Percentiles rank a stretch among this genome's conserved stretches.
Evolutionary conservation across 2,329 filamentous ascomycete genomes (phyloP).

Genomic region (Diaporthe velutina): DNA sequence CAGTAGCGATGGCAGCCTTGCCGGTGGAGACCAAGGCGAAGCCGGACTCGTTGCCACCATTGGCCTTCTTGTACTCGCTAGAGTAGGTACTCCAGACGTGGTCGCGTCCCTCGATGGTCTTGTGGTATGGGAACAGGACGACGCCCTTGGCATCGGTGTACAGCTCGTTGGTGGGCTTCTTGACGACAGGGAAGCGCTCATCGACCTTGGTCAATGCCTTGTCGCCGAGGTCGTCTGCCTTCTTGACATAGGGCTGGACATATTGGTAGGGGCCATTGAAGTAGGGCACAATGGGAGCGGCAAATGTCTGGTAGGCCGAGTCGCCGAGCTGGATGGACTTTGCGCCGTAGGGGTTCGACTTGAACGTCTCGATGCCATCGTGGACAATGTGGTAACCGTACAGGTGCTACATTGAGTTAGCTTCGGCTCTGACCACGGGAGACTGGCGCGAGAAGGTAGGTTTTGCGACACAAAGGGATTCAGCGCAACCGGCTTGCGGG

Average conservation of each 20-base stretch:
- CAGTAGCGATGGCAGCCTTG: slow-evolving; percentile 64
- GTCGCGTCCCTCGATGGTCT: slow-evolving; percentile 72
- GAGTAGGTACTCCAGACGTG: slow-evolving; percentile 70
- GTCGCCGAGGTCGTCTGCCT: slow-evolving; percentile 83
- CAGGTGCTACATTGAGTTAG: slow-evolving; percentile 73
- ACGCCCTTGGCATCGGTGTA: slow-evolving; percentile 73
- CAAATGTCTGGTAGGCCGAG: slow-evolving; percentile 81
- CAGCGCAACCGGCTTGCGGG: not conserved
- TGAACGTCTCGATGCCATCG: slow-evolving; percentile 83
- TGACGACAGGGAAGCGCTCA: slow-evolving; percentile 77
- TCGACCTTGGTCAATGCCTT: slow-evolving; percentile 79
- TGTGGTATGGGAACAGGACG: slow-evolving; percentile 72
- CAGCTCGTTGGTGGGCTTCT: slow-evolving; percentile 80
- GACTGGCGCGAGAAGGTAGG: not conserved
- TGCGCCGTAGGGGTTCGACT: slow-evolving; percentile 84
- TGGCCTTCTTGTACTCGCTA: slow-evolving; percentile 72
- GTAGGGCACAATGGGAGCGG: slow-evolving; percentile 83
- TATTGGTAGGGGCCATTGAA: slow-evolving; percentile 84
- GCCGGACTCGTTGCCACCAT: slow-evolving; percentile 63
- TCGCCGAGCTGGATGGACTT: slow-evolving; percentile 83
- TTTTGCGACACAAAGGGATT: not conserved
- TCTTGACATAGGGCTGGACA: slow-evolving; percentile 85
- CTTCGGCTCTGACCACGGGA: not conserved
- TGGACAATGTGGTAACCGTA: slow-evolving; percentile 86
- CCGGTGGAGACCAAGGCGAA: slow-evolving; percentile 75